These are phyloP conservation scores for Fibroporia radiculosa DNA, from an alignment of 768 basidiomycete genomes.

Conservation along the genomic window DNA sequence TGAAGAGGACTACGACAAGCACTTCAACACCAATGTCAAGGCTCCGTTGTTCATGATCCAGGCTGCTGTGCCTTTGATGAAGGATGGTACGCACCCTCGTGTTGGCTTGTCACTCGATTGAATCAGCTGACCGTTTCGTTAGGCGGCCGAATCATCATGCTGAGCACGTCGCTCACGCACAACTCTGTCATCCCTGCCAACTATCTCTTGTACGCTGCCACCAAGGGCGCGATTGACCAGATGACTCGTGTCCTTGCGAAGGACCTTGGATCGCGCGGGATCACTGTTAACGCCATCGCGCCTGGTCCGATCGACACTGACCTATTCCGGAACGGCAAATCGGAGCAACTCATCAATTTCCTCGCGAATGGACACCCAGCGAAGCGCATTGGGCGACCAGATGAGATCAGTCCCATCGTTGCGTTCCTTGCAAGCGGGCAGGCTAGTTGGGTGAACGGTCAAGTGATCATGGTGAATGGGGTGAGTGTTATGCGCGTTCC, in stretches of 20 bases:
- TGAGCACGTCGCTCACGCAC: conserved; percentile 44
- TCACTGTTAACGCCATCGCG: conserved; percentile 52
- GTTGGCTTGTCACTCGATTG: background rate
- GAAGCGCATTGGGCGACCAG: conserved; percentile 38
- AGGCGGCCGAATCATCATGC: conserved; percentile 51
- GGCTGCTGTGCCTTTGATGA: conserved; percentile 34
- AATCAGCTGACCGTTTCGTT: background rate
- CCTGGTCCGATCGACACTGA: conserved; percentile 50
- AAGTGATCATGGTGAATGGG: conserved; percentile 50
- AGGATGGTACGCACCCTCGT: conserved; percentile 28
- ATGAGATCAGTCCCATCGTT: conserved; percentile 48
- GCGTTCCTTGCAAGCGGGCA: conserved; percentile 45
- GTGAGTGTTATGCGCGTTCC: too few relatives aligned
- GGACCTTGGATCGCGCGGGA: conserved; percentile 43
- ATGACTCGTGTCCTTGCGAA: conserved; percentile 51
- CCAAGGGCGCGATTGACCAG: conserved; percentile 56
- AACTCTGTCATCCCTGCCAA: conserved; percentile 38
- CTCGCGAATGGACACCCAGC: conserved; percentile 39
- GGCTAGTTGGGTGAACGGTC: conserved; percentile 50
- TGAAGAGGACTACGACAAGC: conserved; percentile 43
- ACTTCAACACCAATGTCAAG: conserved; percentile 51
- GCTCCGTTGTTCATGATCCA: conserved; percentile 50
- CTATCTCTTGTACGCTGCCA: conserved; percentile 42
- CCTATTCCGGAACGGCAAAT: conserved; percentile 46
- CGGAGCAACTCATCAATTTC: conserved; percentile 35